Base-by-base conservation (phyloP, 2,329 filamentous ascomycete species). In the Cladosporium sp. region DNA sequence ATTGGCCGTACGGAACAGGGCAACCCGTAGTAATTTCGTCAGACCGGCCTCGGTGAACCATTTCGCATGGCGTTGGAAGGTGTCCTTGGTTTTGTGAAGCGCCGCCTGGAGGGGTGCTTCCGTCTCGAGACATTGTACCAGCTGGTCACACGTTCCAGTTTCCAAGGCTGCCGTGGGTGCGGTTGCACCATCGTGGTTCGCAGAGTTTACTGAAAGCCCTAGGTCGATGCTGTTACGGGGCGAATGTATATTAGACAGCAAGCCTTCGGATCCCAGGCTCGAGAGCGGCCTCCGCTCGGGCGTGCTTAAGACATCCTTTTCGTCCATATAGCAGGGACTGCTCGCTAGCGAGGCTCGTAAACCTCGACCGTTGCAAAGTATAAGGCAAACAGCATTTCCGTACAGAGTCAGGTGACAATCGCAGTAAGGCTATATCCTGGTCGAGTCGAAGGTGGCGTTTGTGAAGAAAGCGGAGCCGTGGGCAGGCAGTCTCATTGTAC, bases 61-160 rank as follows among this genome's bases (percentile, higher is more conserved):
- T 63, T 75, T 75, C 26, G 74, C 73, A 60, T 76, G 68, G 58
- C 70, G 73, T 23, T 70, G 70, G 34, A 76, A 70, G 39, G 68
- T 67, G 8, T 68, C 67, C 6, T 71, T 65, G 16, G 70, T 68
- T 26, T 70, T 62, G n/a, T 67, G 69, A 14, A 75, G 69, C 5
- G 71, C 66, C 21, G 49, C 60, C 34, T 63, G 60, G 2, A 63
- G 60, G 21, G 60, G 60, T 30, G 26, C 32, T 46, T 63, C 60
- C 10, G 60, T 63, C 48, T 63, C 60, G 10, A 63, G 34, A 30
- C 49, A 56, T 32, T 54, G 49, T 21, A 63, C 32, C 23, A 63
- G 36, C 16, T 21, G 34, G 14, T 63, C 60, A 36, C 60, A 63
- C 8, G 60, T 63, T 3, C 34, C 51, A 5, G 60, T 56, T 23